Conservation (phyloP, 805 yeast species). For the Kluyveromyces siamensis region DNA sequence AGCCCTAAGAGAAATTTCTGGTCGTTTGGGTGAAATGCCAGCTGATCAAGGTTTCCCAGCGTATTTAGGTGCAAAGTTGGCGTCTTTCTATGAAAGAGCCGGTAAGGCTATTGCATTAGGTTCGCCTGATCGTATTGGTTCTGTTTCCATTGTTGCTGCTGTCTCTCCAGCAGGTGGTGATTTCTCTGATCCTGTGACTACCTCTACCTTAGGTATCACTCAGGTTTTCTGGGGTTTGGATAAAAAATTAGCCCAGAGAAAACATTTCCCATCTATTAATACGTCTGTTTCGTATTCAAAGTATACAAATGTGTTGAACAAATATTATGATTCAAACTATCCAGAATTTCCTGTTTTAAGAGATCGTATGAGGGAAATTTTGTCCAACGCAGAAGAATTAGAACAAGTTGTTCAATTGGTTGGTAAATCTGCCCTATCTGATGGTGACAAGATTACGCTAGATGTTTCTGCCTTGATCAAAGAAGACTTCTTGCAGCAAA, state of each 20-base stretch:
- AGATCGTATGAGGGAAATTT: constrained; percentile 86
- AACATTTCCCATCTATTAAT: constrained; percentile 98
- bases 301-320: constrained; percentile 79
- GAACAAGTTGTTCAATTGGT: constrained; percentile 99
- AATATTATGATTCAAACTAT: constrained; percentile 75
- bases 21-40: constrained; percentile 99
- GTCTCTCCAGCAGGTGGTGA: constrained; percentile 99
- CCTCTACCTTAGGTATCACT: constrained; percentile 97
- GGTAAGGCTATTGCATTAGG: constrained; percentile 95
- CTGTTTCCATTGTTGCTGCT: constrained; percentile 99
- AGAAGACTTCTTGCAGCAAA: constrained; percentile 98
- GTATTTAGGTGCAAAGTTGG: constrained; percentile 95
- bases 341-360: constrained; percentile 90
- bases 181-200: constrained; percentile 98
- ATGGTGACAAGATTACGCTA: constrained; percentile 90
- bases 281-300: constrained; percentile 95
- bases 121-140: constrained; percentile 92
- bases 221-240: constrained; percentile 99
- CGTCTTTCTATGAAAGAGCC: constrained; percentile 99
- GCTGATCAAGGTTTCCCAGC: constrained; percentile 99
- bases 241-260: constrained; percentile 97
- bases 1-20: constrained; percentile 98
- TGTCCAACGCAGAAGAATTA: constrained; percentile 94
- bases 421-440: constrained; percentile 96
- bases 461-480: constrained; percentile 88